Evolutionary conservation across 768 basidiomycete genomes (phyloP).

Genomic region (Naganishia vishniacii): DNA sequence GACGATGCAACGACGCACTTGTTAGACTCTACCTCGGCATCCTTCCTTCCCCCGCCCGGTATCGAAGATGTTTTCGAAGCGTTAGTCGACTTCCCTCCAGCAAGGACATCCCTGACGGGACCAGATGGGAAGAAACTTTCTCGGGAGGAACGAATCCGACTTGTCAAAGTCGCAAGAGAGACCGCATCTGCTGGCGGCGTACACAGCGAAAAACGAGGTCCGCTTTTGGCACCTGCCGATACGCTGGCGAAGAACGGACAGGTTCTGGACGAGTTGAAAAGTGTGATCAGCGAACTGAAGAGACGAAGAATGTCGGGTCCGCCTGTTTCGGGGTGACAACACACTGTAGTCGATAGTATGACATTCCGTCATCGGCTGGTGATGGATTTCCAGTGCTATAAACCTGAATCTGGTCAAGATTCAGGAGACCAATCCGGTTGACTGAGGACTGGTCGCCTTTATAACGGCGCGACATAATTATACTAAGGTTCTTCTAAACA

Average conservation of each 20-base stretch:
- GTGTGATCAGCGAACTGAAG: conserved; percentile 36
- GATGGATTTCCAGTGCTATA: too few species aligned
- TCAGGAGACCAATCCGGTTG: too few species aligned
- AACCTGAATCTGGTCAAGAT: too few species aligned
- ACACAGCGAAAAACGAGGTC: background rate
- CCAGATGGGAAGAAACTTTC: conserved; percentile 29
- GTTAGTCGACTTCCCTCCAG: background rate
- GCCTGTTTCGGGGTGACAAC: background rate
- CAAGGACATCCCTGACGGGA: background rate
- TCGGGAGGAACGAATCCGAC: conserved; percentile 37
- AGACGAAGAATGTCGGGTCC: conserved; percentile 16
- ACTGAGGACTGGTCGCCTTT: too few species aligned
- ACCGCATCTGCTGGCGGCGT: conserved; percentile 22
- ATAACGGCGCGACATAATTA: too few species aligned
- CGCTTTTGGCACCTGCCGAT: conserved; percentile 3
- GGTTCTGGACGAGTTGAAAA: conserved; percentile 37
- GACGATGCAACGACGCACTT: conserved; percentile 22
- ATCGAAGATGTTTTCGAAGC: conserved; percentile 39
- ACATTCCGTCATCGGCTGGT: too few species aligned
- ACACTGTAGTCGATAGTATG: background rate
- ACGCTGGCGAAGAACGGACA: conserved; percentile 16
- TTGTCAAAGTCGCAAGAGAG: conserved; percentile 33
- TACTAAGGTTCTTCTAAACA: too few species aligned
- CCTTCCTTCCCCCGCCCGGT: conserved; percentile 33
- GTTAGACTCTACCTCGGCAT: conserved; percentile 19